Evolutionary conservation across 208 protist genomes (phyloP).

Genomic region (Leishmania aethiopica): DNA sequence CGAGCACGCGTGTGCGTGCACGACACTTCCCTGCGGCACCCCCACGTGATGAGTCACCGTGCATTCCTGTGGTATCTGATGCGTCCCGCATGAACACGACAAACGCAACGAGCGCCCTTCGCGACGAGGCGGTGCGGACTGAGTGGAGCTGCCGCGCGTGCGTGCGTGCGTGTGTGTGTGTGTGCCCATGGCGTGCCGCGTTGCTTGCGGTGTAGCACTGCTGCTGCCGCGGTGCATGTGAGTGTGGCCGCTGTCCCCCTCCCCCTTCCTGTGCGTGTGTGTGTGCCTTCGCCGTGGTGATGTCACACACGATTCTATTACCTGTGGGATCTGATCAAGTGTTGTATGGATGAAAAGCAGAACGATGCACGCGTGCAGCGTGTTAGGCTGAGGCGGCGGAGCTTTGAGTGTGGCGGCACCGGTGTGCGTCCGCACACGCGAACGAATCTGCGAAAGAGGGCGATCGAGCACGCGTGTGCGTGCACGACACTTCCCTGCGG

Average conservation of each 20-base stretch:
- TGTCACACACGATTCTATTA: conserved; percentile 43
- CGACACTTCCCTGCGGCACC: conserved; percentile 21
- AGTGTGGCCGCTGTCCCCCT: neutral
- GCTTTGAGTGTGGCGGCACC: neutral
- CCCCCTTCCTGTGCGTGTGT: no score
- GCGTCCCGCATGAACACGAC: conserved; percentile 33
- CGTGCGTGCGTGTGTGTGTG: conserved; percentile 24
- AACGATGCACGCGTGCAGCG: conserved; percentile 31
- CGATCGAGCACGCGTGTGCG: no score
- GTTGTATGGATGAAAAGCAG: conserved; percentile 20
- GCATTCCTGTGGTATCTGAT: conserved; percentile 88
- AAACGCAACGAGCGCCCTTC: conserved; percentile 54
- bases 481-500: no score
- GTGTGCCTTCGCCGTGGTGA: conserved; percentile 8
- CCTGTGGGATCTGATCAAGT: conserved; percentile 47
- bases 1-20: neutral
- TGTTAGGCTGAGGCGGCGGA: conserved; percentile 27
- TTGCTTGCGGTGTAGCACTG: neutral
- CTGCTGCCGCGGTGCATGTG: neutral
- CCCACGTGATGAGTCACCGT: conserved; percentile 34
- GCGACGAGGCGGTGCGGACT: conserved; percentile 19
- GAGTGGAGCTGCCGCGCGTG: conserved; percentile 4
- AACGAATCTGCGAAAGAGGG: no score
- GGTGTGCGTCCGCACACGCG: no score
- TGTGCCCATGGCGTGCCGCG: conserved; percentile 14